These are phyloP conservation scores for Pelargonium nanum DNA, from an alignment of 345 rosid genomes.

Conservation along the genomic window DNA sequence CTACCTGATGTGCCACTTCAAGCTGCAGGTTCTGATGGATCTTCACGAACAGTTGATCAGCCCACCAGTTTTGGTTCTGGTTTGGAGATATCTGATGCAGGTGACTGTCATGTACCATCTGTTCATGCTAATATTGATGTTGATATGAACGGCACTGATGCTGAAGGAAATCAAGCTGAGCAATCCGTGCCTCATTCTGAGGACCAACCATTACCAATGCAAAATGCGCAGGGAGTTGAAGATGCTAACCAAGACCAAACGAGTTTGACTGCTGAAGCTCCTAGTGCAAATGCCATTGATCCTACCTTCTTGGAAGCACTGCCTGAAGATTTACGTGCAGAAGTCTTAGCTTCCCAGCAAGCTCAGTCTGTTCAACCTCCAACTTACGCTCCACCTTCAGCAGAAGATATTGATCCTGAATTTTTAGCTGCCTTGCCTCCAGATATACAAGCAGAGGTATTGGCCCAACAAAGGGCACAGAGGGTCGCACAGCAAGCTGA, in stretches of 20 bases:
- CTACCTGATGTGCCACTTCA: slow-evolving; percentile 22
- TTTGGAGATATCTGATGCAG: slow-evolving; percentile 26
- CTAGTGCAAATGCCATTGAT: slow-evolving; percentile 71
- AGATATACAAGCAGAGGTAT: slow-evolving; percentile 94
- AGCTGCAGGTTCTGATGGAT: slow-evolving; percentile 20
- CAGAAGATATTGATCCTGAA: slow-evolving; percentile 92
- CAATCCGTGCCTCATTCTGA: slow-evolving; percentile 31
- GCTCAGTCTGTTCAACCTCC: slow-evolving; percentile 88
- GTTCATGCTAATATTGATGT: slow-evolving; percentile 45
- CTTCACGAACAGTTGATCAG: slow-evolving; percentile 19
- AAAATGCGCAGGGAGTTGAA: slow-evolving; percentile 26
- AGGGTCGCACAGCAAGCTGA: slow-evolving; percentile 81
- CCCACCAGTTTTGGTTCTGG: slow-evolving; percentile 21
- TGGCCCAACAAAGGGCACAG: slow-evolving; percentile 97
- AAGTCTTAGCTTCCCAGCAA: slow-evolving; percentile 97
- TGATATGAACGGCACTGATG: slow-evolving; percentile 61
- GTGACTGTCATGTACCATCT: slow-evolving; percentile 22
- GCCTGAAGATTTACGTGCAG: slow-evolving; percentile 88
- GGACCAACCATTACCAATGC: slow-evolving; percentile 34
- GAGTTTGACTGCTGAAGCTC: slow-evolving; percentile 31
- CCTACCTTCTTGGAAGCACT: slow-evolving; percentile 95
- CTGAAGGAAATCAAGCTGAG: slow-evolving; percentile 44
- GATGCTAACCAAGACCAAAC: slow-evolving; percentile 48
- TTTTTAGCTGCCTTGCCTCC: slow-evolving; percentile 98
- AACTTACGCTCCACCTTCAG: slow-evolving; percentile 72